Conservation (phyloP, 2,329 filamentous ascomycete genomes). For the Ceratocystis cubensis region DNA sequence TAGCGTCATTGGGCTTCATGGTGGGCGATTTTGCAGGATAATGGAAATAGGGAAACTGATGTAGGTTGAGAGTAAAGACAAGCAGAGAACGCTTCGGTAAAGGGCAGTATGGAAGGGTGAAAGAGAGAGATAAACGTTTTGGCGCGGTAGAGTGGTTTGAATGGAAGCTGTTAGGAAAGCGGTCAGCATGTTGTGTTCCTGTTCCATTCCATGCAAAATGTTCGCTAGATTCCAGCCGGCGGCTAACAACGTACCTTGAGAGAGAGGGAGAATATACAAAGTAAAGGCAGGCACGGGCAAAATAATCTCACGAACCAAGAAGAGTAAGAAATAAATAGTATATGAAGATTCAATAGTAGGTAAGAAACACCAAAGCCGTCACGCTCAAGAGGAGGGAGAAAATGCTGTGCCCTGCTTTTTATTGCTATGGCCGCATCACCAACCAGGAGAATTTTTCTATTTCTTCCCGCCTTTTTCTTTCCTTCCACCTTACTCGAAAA, state of each 20-base stretch:
- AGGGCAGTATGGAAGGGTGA: background rate
- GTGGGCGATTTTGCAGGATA: background rate
- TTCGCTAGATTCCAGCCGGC: background rate
- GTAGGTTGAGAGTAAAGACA: background rate
- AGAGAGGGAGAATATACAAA: background rate
- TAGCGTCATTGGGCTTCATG: conserved; percentile 52
- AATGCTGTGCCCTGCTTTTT: background rate
- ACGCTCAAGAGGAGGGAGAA: background rate
- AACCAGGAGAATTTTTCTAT: background rate
- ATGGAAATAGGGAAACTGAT: background rate
- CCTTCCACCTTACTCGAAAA: background rate
- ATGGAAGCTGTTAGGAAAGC: background rate
- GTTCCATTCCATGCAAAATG: background rate
- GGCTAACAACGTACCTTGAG: background rate
- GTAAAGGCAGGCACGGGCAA: background rate
- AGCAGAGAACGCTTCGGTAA: background rate
- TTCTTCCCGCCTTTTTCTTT: background rate
- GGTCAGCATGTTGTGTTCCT: background rate
- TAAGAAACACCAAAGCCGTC: background rate
- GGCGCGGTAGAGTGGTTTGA: background rate
- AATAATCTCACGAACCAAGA: background rate
- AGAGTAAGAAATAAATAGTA: background rate
- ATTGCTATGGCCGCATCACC: background rate
- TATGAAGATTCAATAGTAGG: background rate
- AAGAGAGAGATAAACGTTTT: background rate